Evolutionary conservation across 495 filamentous ascomycete genomes (phyloP).

Genomic region (Recurvomyces mirabilis): DNA sequence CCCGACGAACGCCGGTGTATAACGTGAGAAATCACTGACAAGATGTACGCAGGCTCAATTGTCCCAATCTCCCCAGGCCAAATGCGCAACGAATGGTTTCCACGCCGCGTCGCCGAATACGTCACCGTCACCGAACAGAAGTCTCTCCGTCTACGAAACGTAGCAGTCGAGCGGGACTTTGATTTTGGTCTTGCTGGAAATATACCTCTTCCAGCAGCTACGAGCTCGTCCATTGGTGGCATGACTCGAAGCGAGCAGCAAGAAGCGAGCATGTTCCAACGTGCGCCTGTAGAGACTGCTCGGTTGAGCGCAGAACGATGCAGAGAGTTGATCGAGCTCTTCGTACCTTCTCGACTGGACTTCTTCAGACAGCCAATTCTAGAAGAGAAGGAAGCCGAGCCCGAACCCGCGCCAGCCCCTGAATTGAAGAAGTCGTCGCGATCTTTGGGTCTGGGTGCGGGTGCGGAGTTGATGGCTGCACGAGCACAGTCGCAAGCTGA

Average conservation of each 20-base stretch:
- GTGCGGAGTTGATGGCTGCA: slow-evolving; percentile 20
- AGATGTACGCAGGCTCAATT: slow-evolving; percentile 35
- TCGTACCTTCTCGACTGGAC: slow-evolving; percentile 38
- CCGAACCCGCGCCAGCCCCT: slow-evolving; percentile 10
- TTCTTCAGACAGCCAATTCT: slow-evolving; percentile 43
- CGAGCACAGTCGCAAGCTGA: not conserved
- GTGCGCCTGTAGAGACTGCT: slow-evolving; percentile 9
- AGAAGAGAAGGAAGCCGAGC: slow-evolving; percentile 10
- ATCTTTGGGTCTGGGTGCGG: slow-evolving; percentile 9
- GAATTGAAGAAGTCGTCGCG: slow-evolving; percentile 2
- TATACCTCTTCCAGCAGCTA: too few relatives aligned
- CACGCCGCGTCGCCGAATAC: slow-evolving; percentile 44
- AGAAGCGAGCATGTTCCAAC: slow-evolving; percentile 13
- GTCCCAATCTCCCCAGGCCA: slow-evolving; percentile 41
- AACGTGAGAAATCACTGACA: not conserved
- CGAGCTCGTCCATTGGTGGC: too few relatives aligned
- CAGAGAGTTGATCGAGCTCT: slow-evolving; percentile 36
- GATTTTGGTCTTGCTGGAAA: slow-evolving; percentile 22
- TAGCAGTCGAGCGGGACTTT: slow-evolving; percentile 39
- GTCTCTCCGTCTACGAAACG: slow-evolving; percentile 33
- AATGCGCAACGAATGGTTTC: slow-evolving; percentile 49
- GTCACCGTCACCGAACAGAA: slow-evolving; percentile 34
- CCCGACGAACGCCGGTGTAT: not conserved
- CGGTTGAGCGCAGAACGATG: slow-evolving; percentile 31
- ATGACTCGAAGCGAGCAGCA: not conserved